Evolutionary conservation across 352 stramenopile genomes (phyloP), one percentile per base, ranked within the genome.

Genomic region (Phytophthora macrochlamydospora): DNA sequence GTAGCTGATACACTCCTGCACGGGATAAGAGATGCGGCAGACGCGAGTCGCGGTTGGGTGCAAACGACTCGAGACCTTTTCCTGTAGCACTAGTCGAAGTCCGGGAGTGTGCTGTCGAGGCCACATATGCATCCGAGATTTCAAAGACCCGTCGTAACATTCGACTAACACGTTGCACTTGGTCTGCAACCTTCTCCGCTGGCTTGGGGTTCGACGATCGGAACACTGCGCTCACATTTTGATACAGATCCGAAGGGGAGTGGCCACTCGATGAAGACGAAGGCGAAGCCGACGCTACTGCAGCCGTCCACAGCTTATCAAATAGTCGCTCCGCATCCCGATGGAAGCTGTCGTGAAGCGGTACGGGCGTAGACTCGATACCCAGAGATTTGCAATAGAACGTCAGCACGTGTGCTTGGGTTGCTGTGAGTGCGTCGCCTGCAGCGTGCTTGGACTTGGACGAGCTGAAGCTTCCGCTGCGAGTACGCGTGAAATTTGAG

Each of bases 81-180:
- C 65, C 46, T 4, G 63, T 67, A 46, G 65, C 61, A 49, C 53
- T 43, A 56, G 69, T 65, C 1, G 72, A 77, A 38, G 77, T 84
- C 2, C 76, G 78, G 24, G 82, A 81, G 68, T 91, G 82, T 42
- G 75, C 78, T 14, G 87, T 89, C 32, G 86, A 93, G 1, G 88
- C 79, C 37, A 96, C 88, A 62, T 96, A 96, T 12, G 86, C 83
- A 59, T 94, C 85, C 52, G 88, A 93, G 45, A 96, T 96, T 56
- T 93, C 85, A 51, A 96, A 94, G 31, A 94, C 81, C 30, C 76
- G 73, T 14, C 88, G 85, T 18, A 96, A 51, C 46, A 82, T 81
- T 28, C 83, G 79, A 49, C 86, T 90, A n/a, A 92, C 62, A 9
- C 85, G 81, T 56, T 92, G 78, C 12, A 92, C 79, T 13, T 85